phyloP scores from a whole-genome alignment of 1,139 yeast species.

The Pichia sp. region DNA sequence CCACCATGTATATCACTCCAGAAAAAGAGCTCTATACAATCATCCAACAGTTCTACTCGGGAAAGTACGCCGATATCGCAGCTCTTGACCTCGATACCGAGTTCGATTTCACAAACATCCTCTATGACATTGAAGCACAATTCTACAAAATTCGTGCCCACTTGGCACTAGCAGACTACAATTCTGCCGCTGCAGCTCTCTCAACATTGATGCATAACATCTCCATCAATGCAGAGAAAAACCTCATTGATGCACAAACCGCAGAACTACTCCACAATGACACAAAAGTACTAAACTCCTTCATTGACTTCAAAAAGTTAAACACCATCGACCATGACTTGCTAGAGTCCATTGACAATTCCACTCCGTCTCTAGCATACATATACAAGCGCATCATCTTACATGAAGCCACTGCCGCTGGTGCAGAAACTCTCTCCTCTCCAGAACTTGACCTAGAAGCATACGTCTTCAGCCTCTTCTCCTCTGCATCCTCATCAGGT shows the following conservation, averaged over 20 bases:
- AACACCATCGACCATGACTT: slow-evolving; percentile 3
- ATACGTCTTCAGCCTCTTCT: slow-evolving; percentile 5
- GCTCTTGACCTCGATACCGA: slow-evolving; percentile 14
- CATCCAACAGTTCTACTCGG: slow-evolving; percentile 17
- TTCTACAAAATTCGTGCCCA: slow-evolving; percentile 16
- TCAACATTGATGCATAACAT: neutral
- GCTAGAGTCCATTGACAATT: slow-evolving; percentile 8
- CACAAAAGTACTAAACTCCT: slow-evolving; percentile 6
- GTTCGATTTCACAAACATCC: slow-evolving; percentile 17
- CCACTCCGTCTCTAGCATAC: slow-evolving; percentile 8
- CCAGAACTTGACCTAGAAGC: slow-evolving; percentile 14
- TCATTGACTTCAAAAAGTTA: slow-evolving; percentile 6
- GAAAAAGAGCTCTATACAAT: slow-evolving; percentile 20
- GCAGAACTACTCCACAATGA: slow-evolving; percentile 9
- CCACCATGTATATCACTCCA: slow-evolving; percentile 16
- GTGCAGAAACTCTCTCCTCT: slow-evolving; percentile 1
- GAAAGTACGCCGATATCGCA: slow-evolving; percentile 14
- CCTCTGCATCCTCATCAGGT: slow-evolving; percentile 4
- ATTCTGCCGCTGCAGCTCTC: slow-evolving; percentile 4
- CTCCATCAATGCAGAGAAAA: neutral
- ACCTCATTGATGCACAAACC: slow-evolving; percentile 10
- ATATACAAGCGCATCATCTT: slow-evolving; percentile 9
- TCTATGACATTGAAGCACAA: slow-evolving; percentile 16
- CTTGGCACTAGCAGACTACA: slow-evolving; percentile 5
- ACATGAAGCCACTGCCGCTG: neutral